phyloP scores from a whole-genome alignment of 495 filamentous ascomycete species.

The Astrothelium subdiscretum region DNA sequence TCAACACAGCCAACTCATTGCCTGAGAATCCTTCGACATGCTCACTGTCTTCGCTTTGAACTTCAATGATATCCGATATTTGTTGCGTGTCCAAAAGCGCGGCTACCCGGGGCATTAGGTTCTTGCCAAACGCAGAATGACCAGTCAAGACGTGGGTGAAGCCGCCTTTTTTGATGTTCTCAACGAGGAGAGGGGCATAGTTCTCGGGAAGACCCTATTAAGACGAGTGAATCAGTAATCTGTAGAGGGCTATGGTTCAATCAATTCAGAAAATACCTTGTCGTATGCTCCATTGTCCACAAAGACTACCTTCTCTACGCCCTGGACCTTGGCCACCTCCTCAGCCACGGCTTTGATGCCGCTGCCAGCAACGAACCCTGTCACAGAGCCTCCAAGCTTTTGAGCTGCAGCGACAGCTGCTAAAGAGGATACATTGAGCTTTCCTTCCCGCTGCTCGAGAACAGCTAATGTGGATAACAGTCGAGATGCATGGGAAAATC shows the following conservation, averaged over 20 bases:
- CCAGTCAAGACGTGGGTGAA: slow-evolving; percentile 84
- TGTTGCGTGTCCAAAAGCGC: slow-evolving; percentile 87
- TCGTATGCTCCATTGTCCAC: slow-evolving; percentile 86
- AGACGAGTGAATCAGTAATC: background rate
- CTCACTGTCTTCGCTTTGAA: slow-evolving; percentile 78
- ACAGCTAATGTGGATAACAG: slow-evolving; percentile 81
- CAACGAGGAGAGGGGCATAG: slow-evolving; percentile 81
- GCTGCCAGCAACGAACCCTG: slow-evolving; percentile 78
- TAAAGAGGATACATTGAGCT: slow-evolving; percentile 70
- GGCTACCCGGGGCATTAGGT: slow-evolving; percentile 86
- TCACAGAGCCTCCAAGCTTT: slow-evolving; percentile 75
- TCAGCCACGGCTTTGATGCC: slow-evolving; percentile 69
- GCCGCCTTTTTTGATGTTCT: slow-evolving; percentile 89
- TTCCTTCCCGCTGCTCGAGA: slow-evolving; percentile 86
- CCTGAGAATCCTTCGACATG: background rate
- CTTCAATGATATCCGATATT: slow-evolving; percentile 77
- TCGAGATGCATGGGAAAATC: slow-evolving; percentile 25
- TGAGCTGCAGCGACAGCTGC: slow-evolving; percentile 77
- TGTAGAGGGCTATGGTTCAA: background rate
- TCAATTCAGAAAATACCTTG: slow-evolving; percentile 45
- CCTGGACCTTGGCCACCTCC: slow-evolving; percentile 79
- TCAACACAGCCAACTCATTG: background rate
- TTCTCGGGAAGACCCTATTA: slow-evolving; percentile 81
- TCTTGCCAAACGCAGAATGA: slow-evolving; percentile 96
- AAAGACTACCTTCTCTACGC: slow-evolving; percentile 79